Conservation (phyloP, 1,284 basidiomycete species). For the Schizophyllum amplum region DNA sequence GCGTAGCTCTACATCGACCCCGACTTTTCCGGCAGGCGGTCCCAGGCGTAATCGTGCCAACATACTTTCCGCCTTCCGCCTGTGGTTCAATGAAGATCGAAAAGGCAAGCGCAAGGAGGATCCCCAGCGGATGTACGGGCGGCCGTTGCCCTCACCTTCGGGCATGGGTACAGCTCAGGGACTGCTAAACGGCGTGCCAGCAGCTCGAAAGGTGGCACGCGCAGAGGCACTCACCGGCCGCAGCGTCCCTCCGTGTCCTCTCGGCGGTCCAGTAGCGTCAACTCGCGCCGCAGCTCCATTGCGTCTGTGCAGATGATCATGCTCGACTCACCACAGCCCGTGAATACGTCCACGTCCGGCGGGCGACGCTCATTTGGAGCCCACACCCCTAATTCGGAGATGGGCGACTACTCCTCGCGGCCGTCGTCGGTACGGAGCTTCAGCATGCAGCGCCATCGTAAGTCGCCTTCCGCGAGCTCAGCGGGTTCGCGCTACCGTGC, state of each 20-base stretch:
- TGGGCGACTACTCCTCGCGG: constrained; percentile 62
- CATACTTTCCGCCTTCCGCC: constrained; percentile 60
- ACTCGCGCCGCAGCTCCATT: constrained; percentile 66
- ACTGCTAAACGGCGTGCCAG: constrained; percentile 43
- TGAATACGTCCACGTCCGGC: constrained; percentile 26
- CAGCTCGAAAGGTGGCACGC: constrained; percentile 12
- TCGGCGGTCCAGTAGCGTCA: constrained; percentile 73
- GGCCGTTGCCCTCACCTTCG: constrained; percentile 21
- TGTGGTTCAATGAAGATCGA: constrained; percentile 76
- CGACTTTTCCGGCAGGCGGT: constrained; percentile 35
- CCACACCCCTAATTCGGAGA: constrained; percentile 73
- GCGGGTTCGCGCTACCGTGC: constrained; percentile 58
- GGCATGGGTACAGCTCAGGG: constrained; percentile 14
- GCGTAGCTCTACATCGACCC: constrained; percentile 39
- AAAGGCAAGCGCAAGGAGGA: constrained; percentile 66
- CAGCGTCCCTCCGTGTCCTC: constrained; percentile 65
- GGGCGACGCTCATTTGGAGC: constrained; percentile 55
- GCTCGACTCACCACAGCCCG: constrained; percentile 47
- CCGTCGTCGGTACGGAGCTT: constrained; percentile 71
- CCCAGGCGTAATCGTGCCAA: constrained; percentile 53
- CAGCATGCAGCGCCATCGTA: constrained; percentile 50
- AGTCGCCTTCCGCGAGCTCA: constrained; percentile 70
- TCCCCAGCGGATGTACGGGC: constrained; percentile 13
- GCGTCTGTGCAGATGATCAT: constrained; percentile 49
- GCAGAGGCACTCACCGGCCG: constrained; percentile 32